phyloP scores from a whole-genome alignment of 208 protist species.

The Balamuthia mandrillaris region DNA sequence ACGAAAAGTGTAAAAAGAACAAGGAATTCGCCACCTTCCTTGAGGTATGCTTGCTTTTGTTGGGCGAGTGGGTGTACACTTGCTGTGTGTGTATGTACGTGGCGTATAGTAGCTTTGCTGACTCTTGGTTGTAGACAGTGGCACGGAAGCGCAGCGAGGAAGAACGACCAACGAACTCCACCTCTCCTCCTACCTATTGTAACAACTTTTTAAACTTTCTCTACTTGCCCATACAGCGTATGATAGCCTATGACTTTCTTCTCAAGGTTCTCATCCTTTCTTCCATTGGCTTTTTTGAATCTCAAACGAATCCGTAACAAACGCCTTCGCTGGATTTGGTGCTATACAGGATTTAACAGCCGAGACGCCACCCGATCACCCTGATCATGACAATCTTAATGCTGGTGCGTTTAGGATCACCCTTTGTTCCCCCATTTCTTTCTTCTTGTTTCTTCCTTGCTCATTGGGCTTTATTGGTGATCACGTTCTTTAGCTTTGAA shows the following conservation, averaged over 20 bases:
- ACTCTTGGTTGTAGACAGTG: background rate
- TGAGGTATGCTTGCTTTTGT: background rate
- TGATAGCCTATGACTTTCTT: constrained; percentile 9
- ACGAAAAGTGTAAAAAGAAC: constrained; percentile 30
- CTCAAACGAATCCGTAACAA: background rate
- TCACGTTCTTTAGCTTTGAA: constrained; percentile 26
- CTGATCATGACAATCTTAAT: background rate
- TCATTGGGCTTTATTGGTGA: background rate
- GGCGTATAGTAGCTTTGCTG: background rate
- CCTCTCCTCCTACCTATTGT: too few species aligned
- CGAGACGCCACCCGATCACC: background rate
- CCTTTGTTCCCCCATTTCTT: too few species aligned
- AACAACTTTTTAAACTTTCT: constrained; percentile 38
- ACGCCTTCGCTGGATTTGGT: too few species aligned
- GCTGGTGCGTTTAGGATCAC: too few species aligned
- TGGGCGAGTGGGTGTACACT: background rate
- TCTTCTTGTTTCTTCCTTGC: background rate
- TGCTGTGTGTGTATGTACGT: background rate
- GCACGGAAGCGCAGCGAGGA: background rate
- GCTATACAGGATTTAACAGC: background rate
- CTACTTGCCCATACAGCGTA: constrained; percentile 28
- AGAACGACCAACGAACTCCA: background rate
- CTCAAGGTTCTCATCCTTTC: too few species aligned
- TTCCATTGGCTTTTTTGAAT: too few species aligned
- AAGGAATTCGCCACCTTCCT: constrained; percentile 18